Conservation (phyloP, 495 filamentous ascomycete genomes). For the Hyaloscypha finlandica region DNA sequence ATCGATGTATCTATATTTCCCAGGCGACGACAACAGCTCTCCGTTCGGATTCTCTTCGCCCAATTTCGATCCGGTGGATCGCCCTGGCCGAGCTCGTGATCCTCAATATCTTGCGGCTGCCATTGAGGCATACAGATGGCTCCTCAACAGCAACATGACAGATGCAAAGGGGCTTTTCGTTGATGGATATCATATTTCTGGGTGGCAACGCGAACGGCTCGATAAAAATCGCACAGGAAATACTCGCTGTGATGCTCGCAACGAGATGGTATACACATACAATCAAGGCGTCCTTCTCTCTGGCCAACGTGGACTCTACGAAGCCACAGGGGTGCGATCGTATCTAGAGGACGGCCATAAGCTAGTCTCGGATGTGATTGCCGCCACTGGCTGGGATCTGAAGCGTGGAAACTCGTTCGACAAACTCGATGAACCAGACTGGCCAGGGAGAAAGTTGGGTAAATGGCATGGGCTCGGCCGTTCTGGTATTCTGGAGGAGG, state of each 20-base stretch:
- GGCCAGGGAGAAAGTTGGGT: slow-evolving; percentile 33
- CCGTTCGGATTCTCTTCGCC: slow-evolving; percentile 53
- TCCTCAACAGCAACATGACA: slow-evolving; percentile 77
- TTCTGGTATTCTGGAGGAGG: slow-evolving; percentile 80
- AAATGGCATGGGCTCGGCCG: slow-evolving; percentile 77
- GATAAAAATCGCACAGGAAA: slow-evolving; percentile 27
- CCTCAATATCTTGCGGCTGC: slow-evolving; percentile 69
- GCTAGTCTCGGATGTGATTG: slow-evolving; percentile 69
- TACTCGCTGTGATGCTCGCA: slow-evolving; percentile 73
- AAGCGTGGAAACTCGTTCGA: slow-evolving; percentile 26
- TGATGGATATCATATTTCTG: slow-evolving; percentile 89
- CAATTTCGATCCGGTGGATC: neutral
- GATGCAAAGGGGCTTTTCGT: slow-evolving; percentile 75
- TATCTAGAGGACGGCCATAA: slow-evolving; percentile 82
- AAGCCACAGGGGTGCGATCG: slow-evolving; percentile 60
- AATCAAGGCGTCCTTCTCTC: slow-evolving; percentile 95
- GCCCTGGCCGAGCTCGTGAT: slow-evolving; percentile 51
- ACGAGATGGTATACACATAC: slow-evolving; percentile 93
- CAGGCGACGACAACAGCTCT: slow-evolving; percentile 70
- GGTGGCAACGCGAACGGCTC: slow-evolving; percentile 48
- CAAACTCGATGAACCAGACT: slow-evolving; percentile 20
- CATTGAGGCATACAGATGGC: slow-evolving; percentile 79
- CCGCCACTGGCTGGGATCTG: slow-evolving; percentile 73
- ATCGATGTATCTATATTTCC: slow-evolving; percentile 89
- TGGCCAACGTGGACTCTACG: slow-evolving; percentile 78